Base-by-base conservation (phyloP, 2,329 filamentous ascomycete species). In the Xylaria sp. region DNA sequence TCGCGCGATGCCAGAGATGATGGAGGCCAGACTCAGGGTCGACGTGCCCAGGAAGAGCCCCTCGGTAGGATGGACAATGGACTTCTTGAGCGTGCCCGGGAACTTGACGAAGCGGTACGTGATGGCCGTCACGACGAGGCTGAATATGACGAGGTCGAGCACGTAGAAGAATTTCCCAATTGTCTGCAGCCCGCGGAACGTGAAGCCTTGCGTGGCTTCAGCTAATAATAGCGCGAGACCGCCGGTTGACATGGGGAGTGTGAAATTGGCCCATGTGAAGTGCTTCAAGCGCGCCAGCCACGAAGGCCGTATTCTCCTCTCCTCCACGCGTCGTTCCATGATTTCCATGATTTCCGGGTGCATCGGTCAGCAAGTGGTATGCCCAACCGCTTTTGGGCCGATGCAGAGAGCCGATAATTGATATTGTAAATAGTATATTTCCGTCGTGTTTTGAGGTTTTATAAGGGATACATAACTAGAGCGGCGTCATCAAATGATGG, bases 91-190 rank as follows among this genome's bases (percentile, higher is more conserved):
- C 7, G 81, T 79, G 25, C 78, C 77, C 1, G 80, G 79, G 68
- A 80, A 81, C 47, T 80, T 77, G 50, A 78, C 71, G 71, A 86
- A 86, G 55, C 85, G 81, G 47, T 80, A 74, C 10, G 79, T 72
- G 50, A 82, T 76, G 38, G 74, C 73, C 1, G 67, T 56, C 1
- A 72, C 75, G 68, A 79, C 76, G 61, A 77, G 63, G 2, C 72
- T 53, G 75, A 86, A 86, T 61, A 84, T 74, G 65, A 84, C 69
- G 4, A 87, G 76, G 71, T 85, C 85, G 67, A 86, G 71, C 42
- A 86, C 75, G 73, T 82, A 87, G 68, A 86, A 79, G 64, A 83
- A 70, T 31, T 83, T 82, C 22, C 85, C 85, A 61, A 87, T 84
- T 7, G 78, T 81, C 63, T 81, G 77, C 17, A 87, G 80, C 22